Conservation (phyloP, 164 flowering plant genomes). For the Chimonanthus praecox region DNA sequence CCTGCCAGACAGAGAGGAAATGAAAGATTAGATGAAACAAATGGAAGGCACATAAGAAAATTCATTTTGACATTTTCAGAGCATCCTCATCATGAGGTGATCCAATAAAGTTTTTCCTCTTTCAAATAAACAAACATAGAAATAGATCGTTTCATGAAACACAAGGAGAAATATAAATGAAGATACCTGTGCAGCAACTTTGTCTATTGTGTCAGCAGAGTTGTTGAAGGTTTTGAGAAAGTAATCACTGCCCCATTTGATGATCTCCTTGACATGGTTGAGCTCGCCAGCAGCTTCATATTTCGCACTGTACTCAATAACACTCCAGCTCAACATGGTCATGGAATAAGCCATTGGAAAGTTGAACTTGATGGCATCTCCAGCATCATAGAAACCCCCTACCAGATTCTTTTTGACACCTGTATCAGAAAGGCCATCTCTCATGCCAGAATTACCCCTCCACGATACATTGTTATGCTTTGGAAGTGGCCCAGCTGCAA, state of each 20-base stretch:
- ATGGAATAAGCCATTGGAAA: constrained; percentile 80
- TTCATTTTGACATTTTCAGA: neutral
- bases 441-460: constrained; percentile 75
- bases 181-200: constrained; percentile 61
- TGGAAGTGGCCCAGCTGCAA: constrained; percentile 80
- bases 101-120: neutral
- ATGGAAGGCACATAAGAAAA: neutral
- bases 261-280: constrained; percentile 69
- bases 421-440: constrained; percentile 54
- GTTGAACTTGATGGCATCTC: constrained; percentile 91
- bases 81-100: constrained; percentile 1
- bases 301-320: constrained; percentile 85
- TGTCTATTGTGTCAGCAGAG: constrained; percentile 63
- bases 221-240: constrained; percentile 84
- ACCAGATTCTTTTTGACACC: constrained; percentile 51
- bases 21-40: neutral
- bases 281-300: constrained; percentile 93
- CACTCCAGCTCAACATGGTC: constrained; percentile 96
- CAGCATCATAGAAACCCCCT: constrained; percentile 95
- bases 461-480: constrained; percentile 84
- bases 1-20: constrained; percentile 31
- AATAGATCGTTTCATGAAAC: neutral
- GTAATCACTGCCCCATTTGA: constrained; percentile 95
- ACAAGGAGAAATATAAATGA: neutral
- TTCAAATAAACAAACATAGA: neutral